A percentile compares a stretch with the other conserved stretches of the same genome.
Evolutionary conservation across 2,329 filamentous ascomycete genomes (phyloP).

Genomic region (Raffaelea arxii): DNA sequence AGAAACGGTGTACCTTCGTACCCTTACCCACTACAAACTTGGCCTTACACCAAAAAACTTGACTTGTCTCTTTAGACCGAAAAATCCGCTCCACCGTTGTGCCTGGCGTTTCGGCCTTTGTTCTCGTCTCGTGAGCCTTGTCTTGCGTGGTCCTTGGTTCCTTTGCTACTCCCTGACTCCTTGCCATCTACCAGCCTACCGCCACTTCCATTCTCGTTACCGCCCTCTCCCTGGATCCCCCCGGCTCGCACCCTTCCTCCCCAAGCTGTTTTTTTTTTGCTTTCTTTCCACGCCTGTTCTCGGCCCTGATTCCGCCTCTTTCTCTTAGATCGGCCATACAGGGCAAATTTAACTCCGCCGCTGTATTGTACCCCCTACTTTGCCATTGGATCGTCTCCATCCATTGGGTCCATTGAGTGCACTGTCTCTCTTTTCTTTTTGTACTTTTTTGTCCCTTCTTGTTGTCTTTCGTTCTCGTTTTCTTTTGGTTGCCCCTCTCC

Average conservation of each 20-base stretch:
- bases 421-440: neutral
- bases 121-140: conserved; percentile 5
- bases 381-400: too few relatives aligned
- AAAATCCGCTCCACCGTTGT: neutral
- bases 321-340: too few relatives aligned
- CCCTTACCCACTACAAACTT: neutral
- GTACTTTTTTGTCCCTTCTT: neutral
- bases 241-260: neutral
- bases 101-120: neutral
- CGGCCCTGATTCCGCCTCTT: neutral
- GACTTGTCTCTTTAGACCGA: neutral
- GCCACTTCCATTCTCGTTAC: neutral
- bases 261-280: too few relatives aligned
- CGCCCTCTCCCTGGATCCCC: neutral
- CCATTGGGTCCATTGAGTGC: too few relatives aligned
- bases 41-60: too few relatives aligned
- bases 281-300: too few relatives aligned
- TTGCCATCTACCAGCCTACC: too few relatives aligned
- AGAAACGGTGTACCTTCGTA: neutral
- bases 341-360: too few relatives aligned
- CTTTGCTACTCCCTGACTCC: too few relatives aligned
- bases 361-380: too few relatives aligned
- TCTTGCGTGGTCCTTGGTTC: neutral
- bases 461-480: neutral
- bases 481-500: neutral